Percentiles rank a stretch among this genome's conserved stretches.
Evolutionary conservation across 202 grass and related monocot genomes (phyloP).

Genomic region (Musa balbisiana): DNA sequence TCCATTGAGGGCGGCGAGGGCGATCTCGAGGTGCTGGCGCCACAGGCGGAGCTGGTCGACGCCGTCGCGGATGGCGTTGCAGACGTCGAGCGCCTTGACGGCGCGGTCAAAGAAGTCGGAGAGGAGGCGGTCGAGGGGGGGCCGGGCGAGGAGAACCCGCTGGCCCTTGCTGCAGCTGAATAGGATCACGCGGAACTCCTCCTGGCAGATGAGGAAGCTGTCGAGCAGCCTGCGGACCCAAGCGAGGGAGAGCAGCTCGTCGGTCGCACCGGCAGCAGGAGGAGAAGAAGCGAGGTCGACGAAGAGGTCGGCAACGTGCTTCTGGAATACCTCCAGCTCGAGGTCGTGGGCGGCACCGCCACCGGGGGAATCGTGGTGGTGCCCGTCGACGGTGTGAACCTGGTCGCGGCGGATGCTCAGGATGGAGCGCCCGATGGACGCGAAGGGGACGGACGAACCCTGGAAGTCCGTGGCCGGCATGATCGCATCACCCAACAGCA

Average conservation of each 20-base stretch:
- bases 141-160: not conserved
- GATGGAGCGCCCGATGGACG: constrained; percentile 11
- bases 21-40: constrained; percentile 13
- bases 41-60: constrained; percentile 18
- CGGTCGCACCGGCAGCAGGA: not conserved
- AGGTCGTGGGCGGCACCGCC: not conserved
- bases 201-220: constrained; percentile 11
- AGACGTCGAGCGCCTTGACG: constrained; percentile 21
- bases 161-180: constrained; percentile 11
- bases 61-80: constrained; percentile 15
- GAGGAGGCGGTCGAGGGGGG: constrained; percentile 18
- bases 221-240: constrained; percentile 17
- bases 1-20: constrained; percentile 1
- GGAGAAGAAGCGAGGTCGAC: not conserved
- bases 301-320: constrained; percentile 6
- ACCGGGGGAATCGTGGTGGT: not conserved
- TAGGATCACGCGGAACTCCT: constrained; percentile 21
- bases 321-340: constrained; percentile 18
- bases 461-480: constrained; percentile 21
- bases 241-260: constrained; percentile 5
- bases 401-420: constrained; percentile 18
- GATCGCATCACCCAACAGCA: not conserved
- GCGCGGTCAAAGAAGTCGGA: constrained; percentile 16
- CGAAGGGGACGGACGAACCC: constrained; percentile 11
- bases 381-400: constrained; percentile 1